Conservation (phyloP, 805 yeast genomes). For the Pichia eremophila region DNA sequence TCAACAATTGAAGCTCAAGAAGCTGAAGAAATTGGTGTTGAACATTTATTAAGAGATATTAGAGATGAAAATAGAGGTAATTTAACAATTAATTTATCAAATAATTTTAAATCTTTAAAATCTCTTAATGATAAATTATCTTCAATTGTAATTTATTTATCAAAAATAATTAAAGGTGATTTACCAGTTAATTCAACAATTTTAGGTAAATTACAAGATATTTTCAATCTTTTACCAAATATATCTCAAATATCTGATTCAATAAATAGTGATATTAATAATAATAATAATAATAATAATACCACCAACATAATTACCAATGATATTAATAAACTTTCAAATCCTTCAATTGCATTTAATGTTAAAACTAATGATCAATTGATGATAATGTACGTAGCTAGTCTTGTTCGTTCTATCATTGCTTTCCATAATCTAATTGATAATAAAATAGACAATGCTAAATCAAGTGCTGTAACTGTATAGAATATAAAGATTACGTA, state of each 20-base stretch:
- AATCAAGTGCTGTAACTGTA: not conserved
- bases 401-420: conserved; percentile 85
- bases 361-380: conserved; percentile 92
- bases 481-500: not conserved
- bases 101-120: conserved; percentile 78
- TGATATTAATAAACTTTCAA: no score
- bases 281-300: no score
- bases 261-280: conserved; percentile 28
- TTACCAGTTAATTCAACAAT: conserved; percentile 87
- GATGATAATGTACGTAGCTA: conserved; percentile 85
- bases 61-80: conserved; percentile 96
- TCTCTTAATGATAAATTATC: conserved; percentile 73
- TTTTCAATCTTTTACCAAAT: conserved; percentile 87
- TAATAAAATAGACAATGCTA: conserved; percentile 60
- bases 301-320: no score
- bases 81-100: conserved; percentile 76
- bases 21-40: conserved; percentile 99
- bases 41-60: conserved; percentile 86
- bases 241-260: conserved; percentile 29
- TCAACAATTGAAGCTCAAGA: conserved; percentile 94
- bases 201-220: conserved; percentile 87
- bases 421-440: conserved; percentile 96
- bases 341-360: conserved; percentile 56
- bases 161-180: conserved; percentile 57
- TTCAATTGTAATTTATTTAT: conserved; percentile 71